Conservation (phyloP, 345 rosid genomes). For the Rhizophora apiculata region DNA sequence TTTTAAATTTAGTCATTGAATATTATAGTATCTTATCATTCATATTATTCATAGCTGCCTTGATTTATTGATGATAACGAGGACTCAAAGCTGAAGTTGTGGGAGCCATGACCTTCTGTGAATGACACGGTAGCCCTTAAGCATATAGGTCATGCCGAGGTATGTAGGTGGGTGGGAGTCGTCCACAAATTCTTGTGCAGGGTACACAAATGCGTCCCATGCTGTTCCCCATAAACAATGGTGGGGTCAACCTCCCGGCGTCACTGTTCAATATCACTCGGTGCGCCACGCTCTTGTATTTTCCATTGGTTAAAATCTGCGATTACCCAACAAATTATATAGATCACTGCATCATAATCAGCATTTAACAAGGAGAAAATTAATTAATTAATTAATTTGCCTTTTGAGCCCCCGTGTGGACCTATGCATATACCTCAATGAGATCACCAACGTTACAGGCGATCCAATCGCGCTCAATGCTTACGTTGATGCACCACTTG, state of each 20-base stretch:
- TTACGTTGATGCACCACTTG: conserved; percentile 3
- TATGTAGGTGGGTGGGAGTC: background rate
- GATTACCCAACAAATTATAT: background rate
- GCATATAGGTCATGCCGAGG: conserved; percentile 4
- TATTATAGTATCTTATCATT: too few relatives aligned
- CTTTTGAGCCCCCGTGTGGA: too few relatives aligned
- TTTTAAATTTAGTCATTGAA: too few relatives aligned
- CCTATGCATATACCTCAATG: background rate
- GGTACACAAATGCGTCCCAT: conserved; percentile 14
- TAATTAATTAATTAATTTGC: too few relatives aligned
- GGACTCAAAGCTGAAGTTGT: background rate
- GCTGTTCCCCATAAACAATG: conserved; percentile 20
- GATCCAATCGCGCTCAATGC: background rate
- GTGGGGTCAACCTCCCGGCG: conserved; percentile 17
- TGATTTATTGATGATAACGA: too few relatives aligned
- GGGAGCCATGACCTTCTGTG: background rate
- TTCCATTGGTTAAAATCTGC: conserved; percentile 21
- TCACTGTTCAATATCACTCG: conserved; percentile 21
- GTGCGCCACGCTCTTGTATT: conserved; percentile 11
- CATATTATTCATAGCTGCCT: too few relatives aligned
- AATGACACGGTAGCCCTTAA: background rate
- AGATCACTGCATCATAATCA: too few relatives aligned
- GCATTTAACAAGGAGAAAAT: too few relatives aligned
- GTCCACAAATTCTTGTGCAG: conserved; percentile 6
- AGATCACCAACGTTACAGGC: conserved; percentile 8